Conservation (phyloP, 1,139 yeast species). For the Pneumocystis oryctolagi region DNA sequence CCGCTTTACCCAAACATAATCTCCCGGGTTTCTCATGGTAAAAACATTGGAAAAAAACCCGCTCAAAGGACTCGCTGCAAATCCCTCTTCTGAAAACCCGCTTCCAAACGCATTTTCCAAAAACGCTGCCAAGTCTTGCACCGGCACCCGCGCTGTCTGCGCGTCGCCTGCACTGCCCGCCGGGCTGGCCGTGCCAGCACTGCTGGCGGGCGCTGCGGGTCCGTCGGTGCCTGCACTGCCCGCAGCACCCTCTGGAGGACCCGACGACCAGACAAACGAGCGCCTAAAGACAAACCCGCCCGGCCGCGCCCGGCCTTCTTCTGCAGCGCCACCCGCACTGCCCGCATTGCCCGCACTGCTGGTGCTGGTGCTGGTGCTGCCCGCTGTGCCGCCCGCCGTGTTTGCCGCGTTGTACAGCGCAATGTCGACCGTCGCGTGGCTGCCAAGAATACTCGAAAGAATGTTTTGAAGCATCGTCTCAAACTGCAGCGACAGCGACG, state of each 20-base stretch:
- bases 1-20: not conserved
- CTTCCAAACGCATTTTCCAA: not conserved
- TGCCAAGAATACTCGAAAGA: not conserved
- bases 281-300: not conserved
- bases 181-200: not conserved
- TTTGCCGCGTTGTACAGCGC: not conserved
- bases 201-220: not conserved
- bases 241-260: not conserved
- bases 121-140: not conserved
- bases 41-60: not conserved
- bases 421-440: not conserved
- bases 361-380: not conserved
- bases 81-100: not conserved
- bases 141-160: not conserved
- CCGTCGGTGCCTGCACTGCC: not conserved
- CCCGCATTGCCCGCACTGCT: no score
- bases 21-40: not conserved
- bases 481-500: not conserved
- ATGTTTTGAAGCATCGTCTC: not conserved
- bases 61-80: not conserved
- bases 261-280: not conserved
- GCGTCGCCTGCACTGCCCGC: not conserved
- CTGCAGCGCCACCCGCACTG: no score
- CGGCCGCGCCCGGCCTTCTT: not conserved
- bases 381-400: no score